Evolutionary conservation across 2,329 filamentous ascomycete species (phyloP), one percentile per base, ranked within the genome.

Genomic region (Chaetomium sp.): DNA sequence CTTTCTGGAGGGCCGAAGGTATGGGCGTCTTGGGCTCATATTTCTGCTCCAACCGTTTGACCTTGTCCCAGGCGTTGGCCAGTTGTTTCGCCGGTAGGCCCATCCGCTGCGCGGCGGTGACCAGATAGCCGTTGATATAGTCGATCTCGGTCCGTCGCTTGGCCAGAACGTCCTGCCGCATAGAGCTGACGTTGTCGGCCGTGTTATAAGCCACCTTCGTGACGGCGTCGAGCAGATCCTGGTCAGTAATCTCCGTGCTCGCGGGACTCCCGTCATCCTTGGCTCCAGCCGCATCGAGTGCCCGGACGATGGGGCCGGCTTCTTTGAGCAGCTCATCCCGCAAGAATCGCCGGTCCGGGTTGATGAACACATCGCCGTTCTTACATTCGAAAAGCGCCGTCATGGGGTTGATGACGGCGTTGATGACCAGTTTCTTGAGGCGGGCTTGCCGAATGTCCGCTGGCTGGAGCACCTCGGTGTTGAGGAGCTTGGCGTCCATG

Each of bases 341-440:
- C n/a, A 55, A 11, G 1, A 40, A 6, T 6, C 50, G 11, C 14
- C 34, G 12, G 2, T 37, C 41, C 4, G 36, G n/a, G 12, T 2
- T 47, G 12, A 40, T 14, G 8, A 59, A 40, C 4, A 63, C 19
- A 0, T 43, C 6, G 2, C 61, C 58, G 32, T 63, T 62, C 11
- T 50, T 41, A 55, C 58, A 60, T 9, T 44, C 12, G n/a, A 52
- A 54, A 6, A 89, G 69, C 5, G 79, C 80, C 1, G 85, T 87
- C 8, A 89, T 69, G 0, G 87, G 84, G 64, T 88, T 87, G 59
- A 89, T 77, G 41, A 87, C 72, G 53, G 78, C 77, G 64, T 88
- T 88, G 40, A 86, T 72, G 5, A 80, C 84, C 0, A 89, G 72
- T 65, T 88, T 89, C 61, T 86, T 81, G 8, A 69, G 60, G 40